phyloP scores from a whole-genome alignment of 2,329 filamentous ascomycete species.

The Botryotinia convoluta region DNA sequence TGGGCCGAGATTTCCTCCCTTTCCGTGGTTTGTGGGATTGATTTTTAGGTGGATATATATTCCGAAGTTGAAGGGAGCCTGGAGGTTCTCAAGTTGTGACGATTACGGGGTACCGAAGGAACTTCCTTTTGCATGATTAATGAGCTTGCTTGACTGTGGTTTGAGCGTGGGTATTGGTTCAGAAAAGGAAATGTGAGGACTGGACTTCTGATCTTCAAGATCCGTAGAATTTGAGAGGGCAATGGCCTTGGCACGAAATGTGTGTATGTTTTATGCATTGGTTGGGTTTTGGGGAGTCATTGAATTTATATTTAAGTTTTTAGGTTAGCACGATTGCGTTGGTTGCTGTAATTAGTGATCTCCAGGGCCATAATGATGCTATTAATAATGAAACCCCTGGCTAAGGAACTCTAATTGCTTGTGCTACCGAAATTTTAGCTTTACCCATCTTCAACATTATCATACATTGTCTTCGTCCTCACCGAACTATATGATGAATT shows the following conservation, averaged over 20 bases:
- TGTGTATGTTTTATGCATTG: background rate
- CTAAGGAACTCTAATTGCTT: background rate
- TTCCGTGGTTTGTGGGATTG: conserved; percentile 36
- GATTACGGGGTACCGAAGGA: conserved; percentile 38
- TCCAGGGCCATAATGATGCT: background rate
- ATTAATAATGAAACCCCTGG: background rate
- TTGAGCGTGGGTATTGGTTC: background rate
- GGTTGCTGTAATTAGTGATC: background rate
- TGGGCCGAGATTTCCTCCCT: conserved; percentile 32
- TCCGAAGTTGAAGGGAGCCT: conserved; percentile 40
- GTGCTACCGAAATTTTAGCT: background rate
- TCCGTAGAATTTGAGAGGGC: background rate
- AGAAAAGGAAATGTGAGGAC: no score
- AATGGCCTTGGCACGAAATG: background rate
- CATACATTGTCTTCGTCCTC: background rate
- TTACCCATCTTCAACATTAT: background rate
- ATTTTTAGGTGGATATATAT: conserved; percentile 40
- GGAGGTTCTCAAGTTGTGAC: conserved; percentile 40
- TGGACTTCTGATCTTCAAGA: background rate
- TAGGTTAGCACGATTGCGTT: background rate
- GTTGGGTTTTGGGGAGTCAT: background rate
- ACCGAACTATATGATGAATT: background rate
- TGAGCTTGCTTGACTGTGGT: background rate
- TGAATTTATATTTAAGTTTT: background rate
- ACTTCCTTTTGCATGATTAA: conserved; percentile 40